Base-by-base conservation (phyloP, 371 early-diverging fungal genomes). In the Gilbertella persicaria region DNA sequence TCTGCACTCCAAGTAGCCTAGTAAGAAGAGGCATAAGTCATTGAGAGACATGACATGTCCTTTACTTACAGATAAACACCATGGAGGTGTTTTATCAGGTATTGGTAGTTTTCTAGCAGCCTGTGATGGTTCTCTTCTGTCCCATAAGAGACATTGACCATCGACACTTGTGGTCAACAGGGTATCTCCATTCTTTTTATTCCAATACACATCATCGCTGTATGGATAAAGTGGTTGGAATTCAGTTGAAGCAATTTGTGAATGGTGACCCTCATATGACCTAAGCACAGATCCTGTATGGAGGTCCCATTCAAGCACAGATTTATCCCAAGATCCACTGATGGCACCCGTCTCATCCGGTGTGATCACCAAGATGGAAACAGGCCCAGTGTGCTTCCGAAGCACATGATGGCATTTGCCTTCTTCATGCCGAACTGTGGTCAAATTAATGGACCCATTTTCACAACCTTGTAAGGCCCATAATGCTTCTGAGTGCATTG, bases 251-350 rank as follows among this genome's bases (percentile, higher is more conserved):
- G 92, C 87, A 36, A 97, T 78, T 51, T 94, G 96, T 0, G 96
- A 88, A 20, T 70, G 78, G 57, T 91, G 89, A 21, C 89, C 88
- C 4, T 70, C 58, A 65, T 87, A 93, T 2, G 73, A 73, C 7
- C 88, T 80, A n/a, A 89, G 76, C 0, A 87, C 47, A 2, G 67
- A 54, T 5, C 98, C 98, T 5, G 79, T 84, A 40, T 98, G 83
- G 13, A 97, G 79, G 66, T 95, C 94, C 97, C 97, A 97, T 67
- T 90, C 85, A 86, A 87, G 16, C 19, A 92, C 69, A 1, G 68
- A 67, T 56, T 84, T 84, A 62, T 98, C 98, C 98, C 97, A 98
- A 20, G 95, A 90, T 4, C 97, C 98, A 63, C 94, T 94, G 33
- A 95, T 75, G 42, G 89, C 67, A 0, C 83, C 80, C 23, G 74